Conservation (phyloP, 2,329 filamentous ascomycete species). For the Trichophyton simii region DNA sequence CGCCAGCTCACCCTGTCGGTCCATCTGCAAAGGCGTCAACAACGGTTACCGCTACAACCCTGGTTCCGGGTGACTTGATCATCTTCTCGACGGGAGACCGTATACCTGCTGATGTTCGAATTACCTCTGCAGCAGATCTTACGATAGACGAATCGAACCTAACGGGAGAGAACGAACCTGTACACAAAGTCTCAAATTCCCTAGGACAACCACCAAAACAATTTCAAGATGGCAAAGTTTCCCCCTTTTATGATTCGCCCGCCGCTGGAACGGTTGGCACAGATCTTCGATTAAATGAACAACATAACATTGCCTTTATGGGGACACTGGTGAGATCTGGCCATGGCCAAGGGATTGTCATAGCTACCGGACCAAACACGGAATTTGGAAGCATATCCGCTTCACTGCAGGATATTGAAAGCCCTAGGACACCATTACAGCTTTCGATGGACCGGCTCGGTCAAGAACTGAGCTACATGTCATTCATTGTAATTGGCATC, state of each 20-base stretch:
- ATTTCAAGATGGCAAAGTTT: slow-evolving; percentile 24
- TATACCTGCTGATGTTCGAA: slow-evolving; percentile 89
- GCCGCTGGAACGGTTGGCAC: slow-evolving; percentile 48
- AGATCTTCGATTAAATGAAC: slow-evolving; percentile 57
- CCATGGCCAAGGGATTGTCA: slow-evolving; percentile 92
- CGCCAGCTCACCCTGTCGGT: slow-evolving; percentile 43
- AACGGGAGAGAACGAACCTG: slow-evolving; percentile 91
- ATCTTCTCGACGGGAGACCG: slow-evolving; percentile 92
- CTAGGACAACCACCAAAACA: slow-evolving; percentile 28
- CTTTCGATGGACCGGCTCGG: slow-evolving; percentile 96
- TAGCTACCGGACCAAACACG: slow-evolving; percentile 83
- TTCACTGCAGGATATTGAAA: slow-evolving; percentile 88
- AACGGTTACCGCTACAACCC: slow-evolving; percentile 72
- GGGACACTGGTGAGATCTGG: slow-evolving; percentile 90
- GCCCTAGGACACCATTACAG: slow-evolving; percentile 83
- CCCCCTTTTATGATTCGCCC: slow-evolving; percentile 46
- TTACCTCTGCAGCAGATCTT: slow-evolving; percentile 77
- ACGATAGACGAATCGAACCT: slow-evolving; percentile 95
- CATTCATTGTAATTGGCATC: slow-evolving; percentile 83
- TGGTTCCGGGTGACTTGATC: slow-evolving; percentile 87
- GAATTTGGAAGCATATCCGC: slow-evolving; percentile 95
- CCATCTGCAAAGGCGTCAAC: slow-evolving; percentile 61
- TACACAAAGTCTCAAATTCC: slow-evolving; percentile 60
- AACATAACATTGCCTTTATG: slow-evolving; percentile 95
- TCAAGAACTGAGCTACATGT: slow-evolving; percentile 91